Percentiles rank a stretch among this genome's conserved stretches.
These are phyloP conservation scores for Pichia ethanolica DNA, from an alignment of 805 yeast genomes.

Conservation along the genomic window DNA sequence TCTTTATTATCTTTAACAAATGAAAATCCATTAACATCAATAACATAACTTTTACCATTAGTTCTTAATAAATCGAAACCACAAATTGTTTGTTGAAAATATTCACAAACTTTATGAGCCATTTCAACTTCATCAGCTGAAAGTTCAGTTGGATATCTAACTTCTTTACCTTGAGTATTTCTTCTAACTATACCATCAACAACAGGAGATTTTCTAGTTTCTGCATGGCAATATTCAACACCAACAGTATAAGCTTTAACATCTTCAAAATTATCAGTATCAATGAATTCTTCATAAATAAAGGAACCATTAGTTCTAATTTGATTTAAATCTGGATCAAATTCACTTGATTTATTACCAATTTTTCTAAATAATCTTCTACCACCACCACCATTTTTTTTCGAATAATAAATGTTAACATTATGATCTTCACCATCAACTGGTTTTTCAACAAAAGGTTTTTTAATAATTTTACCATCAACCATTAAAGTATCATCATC, in stretches of 20 bases:
- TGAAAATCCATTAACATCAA: constrained; percentile 96
- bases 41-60: constrained; percentile 80
- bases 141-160: constrained; percentile 79
- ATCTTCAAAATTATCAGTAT: constrained; percentile 96
- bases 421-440: constrained; percentile 99
- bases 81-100: constrained; percentile 89
- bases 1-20: constrained; percentile 87
- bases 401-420: constrained; percentile 84
- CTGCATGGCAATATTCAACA: constrained; percentile 87
- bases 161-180: constrained; percentile 95
- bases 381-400: constrained; percentile 95
- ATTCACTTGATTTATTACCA: constrained; percentile 94
- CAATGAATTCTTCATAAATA: constrained; percentile 92
- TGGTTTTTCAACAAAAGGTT: constrained; percentile 97
- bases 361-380: constrained; percentile 88
- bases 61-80: constrained; percentile 94
- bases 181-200: constrained; percentile 98
- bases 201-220: constrained; percentile 95
- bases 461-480: constrained; percentile 61
- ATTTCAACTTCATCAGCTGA: constrained; percentile 67
- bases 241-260: constrained; percentile 99
- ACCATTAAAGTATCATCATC: constrained; percentile 79
- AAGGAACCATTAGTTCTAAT: constrained; percentile 90
- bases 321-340: constrained; percentile 64
- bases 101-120: constrained; percentile 68